Conservation (phyloP, 768 basidiomycete species). For the Collybiopsis confluens region DNA sequence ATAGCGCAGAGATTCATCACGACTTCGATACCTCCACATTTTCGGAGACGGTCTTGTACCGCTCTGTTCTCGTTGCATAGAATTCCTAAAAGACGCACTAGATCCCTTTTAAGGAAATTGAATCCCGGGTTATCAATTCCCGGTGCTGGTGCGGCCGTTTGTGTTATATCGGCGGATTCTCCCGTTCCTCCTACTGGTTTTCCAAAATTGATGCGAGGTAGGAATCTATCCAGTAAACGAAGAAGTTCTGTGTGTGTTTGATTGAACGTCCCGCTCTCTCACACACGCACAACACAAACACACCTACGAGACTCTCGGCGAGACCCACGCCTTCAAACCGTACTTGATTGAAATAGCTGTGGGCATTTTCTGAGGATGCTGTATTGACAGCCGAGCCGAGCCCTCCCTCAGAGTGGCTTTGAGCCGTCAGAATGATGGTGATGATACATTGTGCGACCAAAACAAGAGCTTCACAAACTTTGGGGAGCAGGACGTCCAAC, state of each 20-base stretch:
- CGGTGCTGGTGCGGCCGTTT: conserved; percentile 17
- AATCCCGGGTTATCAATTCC: conserved; percentile 55
- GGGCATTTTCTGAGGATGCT: conserved; percentile 25
- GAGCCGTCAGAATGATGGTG: conserved; percentile 54
- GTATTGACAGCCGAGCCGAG: conserved; percentile 9
- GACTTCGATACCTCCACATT: conserved; percentile 70
- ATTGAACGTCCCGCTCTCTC: conserved; percentile 1
- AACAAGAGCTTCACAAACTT: conserved; percentile 77
- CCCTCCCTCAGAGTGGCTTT: conserved; percentile 14
- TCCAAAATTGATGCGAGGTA: conserved; percentile 82
- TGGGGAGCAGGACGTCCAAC: conserved; percentile 69
- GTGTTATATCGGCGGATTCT: neutral
- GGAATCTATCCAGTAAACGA: conserved; percentile 69
- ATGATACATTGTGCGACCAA: conserved; percentile 74
- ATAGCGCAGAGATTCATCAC: conserved; percentile 87
- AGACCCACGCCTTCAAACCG: conserved; percentile 34
- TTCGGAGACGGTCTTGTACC: conserved; percentile 73
- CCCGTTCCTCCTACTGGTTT: conserved; percentile 40
- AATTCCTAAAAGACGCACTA: conserved; percentile 84
- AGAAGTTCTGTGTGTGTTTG: conserved; percentile 81
- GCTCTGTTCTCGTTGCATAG: conserved; percentile 58
- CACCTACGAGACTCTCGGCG: conserved; percentile 57
- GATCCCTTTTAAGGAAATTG: conserved; percentile 80
- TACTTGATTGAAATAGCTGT: conserved; percentile 41
- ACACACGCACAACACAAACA: conserved; percentile 17